Evolutionary conservation across 768 basidiomycete genomes (phyloP).

Genomic region (Leccinum sublutescens): DNA sequence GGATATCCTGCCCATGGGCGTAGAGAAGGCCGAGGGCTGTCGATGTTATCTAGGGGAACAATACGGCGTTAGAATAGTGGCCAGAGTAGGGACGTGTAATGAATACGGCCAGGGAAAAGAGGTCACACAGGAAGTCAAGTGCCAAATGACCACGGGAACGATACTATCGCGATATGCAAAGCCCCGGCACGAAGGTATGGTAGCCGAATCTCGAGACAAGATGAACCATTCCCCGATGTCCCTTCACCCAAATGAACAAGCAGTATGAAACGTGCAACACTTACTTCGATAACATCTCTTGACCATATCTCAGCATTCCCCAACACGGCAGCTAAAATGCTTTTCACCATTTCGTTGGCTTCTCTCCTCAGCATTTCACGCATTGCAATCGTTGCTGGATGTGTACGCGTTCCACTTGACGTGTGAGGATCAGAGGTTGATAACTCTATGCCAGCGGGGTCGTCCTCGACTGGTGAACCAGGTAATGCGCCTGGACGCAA

Average conservation of each 20-base stretch:
- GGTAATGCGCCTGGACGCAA: constrained; percentile 41
- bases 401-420: constrained; percentile 40
- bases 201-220: constrained; percentile 43
- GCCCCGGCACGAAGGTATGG: neutral
- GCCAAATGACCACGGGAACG: constrained; percentile 40
- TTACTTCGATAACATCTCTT: constrained; percentile 48
- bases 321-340: constrained; percentile 37
- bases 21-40: constrained; percentile 32
- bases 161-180: constrained; percentile 25
- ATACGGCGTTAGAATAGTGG: constrained; percentile 19
- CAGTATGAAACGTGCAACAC: constrained; percentile 10
- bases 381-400: constrained; percentile 71
- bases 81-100: neutral
- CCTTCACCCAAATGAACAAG: constrained; percentile 1
- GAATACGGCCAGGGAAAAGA: neutral
- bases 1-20: constrained; percentile 24
- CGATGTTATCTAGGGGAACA: constrained; percentile 22
- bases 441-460: constrained; percentile 3
- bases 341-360: constrained; percentile 74
- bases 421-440: constrained; percentile 42
- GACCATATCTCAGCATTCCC: constrained; percentile 50
- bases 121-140: constrained; percentile 26
- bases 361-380: constrained; percentile 58
- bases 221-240: constrained; percentile 40
- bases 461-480: constrained; percentile 7